phyloP scores from a whole-genome alignment of 2,329 filamentous ascomycete genomes.

The Whalleya microplaca region DNA sequence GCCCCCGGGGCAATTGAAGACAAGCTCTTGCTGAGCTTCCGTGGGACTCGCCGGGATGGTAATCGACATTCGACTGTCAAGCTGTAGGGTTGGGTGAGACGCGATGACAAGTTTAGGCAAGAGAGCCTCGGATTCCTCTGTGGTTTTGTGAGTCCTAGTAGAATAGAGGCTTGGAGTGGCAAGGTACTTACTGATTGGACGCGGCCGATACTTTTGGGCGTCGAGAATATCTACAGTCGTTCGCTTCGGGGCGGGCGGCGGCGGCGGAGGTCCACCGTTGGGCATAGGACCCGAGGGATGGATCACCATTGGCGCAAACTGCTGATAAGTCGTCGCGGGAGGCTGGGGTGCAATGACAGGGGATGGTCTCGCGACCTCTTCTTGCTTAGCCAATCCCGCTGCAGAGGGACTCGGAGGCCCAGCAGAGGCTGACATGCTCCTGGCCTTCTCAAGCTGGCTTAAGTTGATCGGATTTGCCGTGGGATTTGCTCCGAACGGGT shows the following conservation, averaged over 20 bases:
- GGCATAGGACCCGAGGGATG: slow-evolving; percentile 18
- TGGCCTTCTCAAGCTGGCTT: slow-evolving; percentile 43
- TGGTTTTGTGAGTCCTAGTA: slow-evolving; percentile 14
- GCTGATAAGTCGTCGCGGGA: slow-evolving; percentile 35
- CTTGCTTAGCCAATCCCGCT: slow-evolving; percentile 37
- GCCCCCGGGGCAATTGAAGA: slow-evolving; percentile 68
- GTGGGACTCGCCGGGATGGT: slow-evolving; percentile 67
- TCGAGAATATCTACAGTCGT: slow-evolving; percentile 39
- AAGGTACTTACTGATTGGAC: slow-evolving; percentile 34
- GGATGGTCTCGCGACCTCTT: slow-evolving; percentile 40
- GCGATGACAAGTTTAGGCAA: slow-evolving; percentile 35
- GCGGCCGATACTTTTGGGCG: slow-evolving; percentile 37
- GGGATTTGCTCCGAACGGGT: slow-evolving; percentile 34
- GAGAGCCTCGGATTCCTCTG: slow-evolving; percentile 36
- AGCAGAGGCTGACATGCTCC: slow-evolving; percentile 46
- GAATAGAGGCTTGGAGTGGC: background rate
- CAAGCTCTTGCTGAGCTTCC: slow-evolving; percentile 72
- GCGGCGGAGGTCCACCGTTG: slow-evolving; percentile 30
- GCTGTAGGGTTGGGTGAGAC: slow-evolving; percentile 64
- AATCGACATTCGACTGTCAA: slow-evolving; percentile 64
- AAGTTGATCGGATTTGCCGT: slow-evolving; percentile 30
- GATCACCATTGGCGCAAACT: slow-evolving; percentile 29
- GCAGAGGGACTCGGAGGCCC: slow-evolving; percentile 52
- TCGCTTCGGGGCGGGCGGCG: slow-evolving; percentile 29
- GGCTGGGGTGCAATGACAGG: slow-evolving; percentile 37